phyloP scores from a whole-genome alignment of 176 grass and related monocot species.

The Oryza punctata region DNA sequence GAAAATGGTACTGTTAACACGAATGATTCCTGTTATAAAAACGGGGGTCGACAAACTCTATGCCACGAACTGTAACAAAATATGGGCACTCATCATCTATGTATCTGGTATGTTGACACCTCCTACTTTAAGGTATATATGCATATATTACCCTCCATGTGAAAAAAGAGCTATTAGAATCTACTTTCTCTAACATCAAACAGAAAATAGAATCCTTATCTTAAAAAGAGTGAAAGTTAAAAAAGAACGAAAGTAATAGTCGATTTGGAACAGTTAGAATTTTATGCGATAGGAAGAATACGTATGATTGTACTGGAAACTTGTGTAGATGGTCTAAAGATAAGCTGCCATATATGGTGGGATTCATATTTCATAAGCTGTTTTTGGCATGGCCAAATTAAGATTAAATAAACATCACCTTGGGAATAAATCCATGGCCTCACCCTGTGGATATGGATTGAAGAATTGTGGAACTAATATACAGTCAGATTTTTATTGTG shows the following conservation, averaged over 20 bases:
- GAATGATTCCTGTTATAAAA: too few species aligned
- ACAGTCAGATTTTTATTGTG: neutral
- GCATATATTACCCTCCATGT: conserved; percentile 26
- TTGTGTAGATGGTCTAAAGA: neutral
- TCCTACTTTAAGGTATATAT: conserved; percentile 35
- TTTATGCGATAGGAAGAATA: conserved; percentile 11
- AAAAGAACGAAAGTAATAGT: neutral
- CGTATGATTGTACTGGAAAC: neutral
- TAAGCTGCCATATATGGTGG: neutral
- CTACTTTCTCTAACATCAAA: conserved; percentile 18
- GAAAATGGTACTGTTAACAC: too few species aligned
- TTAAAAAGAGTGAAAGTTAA: neutral
- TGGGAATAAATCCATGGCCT: neutral
- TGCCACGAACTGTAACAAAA: neutral
- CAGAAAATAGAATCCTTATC: conserved; percentile 29
- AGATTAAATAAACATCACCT: neutral
- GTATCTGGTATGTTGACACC: conserved; percentile 2
- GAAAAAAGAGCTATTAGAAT: conserved; percentile 40
- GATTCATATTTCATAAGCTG: too few species aligned
- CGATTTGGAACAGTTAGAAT: neutral
- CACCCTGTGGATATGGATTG: neutral
- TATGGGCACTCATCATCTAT: neutral
- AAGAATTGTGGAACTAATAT: neutral
- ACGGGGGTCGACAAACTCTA: too few species aligned
- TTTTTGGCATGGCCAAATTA: neutral